Evolutionary conservation across 371 early-diverging fungal species (phyloP).

Genomic region (Mucor piriformis): DNA sequence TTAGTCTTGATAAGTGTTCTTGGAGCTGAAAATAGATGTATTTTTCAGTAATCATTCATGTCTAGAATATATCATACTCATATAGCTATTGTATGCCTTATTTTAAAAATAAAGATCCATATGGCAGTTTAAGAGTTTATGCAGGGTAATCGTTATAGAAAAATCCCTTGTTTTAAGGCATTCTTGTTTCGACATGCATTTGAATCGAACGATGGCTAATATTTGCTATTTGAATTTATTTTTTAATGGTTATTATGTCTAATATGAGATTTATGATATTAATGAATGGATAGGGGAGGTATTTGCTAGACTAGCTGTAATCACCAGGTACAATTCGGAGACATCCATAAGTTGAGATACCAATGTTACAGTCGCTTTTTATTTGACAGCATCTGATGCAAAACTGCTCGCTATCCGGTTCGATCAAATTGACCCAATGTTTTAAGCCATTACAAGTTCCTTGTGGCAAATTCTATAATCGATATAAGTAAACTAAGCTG

Average conservation of each 20-base stretch:
- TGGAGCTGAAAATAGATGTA: slow-evolving; percentile 17
- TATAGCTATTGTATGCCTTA: too few relatives aligned
- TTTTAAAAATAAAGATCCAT: too few relatives aligned
- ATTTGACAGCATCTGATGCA: slow-evolving; percentile 38
- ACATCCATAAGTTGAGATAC: slow-evolving; percentile 24
- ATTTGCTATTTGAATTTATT: not conserved
- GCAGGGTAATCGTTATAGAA: not conserved
- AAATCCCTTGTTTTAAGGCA: too few relatives aligned
- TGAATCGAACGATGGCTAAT: too few relatives aligned
- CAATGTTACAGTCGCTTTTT: slow-evolving; percentile 21
- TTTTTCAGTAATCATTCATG: not conserved
- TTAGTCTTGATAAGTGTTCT: slow-evolving; percentile 50
- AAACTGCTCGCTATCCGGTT: slow-evolving; percentile 38
- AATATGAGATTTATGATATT: not conserved
- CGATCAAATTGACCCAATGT: slow-evolving; percentile 46
- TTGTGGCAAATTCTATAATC: slow-evolving; percentile 19
- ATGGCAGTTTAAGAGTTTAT: too few relatives aligned
- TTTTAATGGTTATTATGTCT: not conserved
- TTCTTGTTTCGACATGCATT: too few relatives aligned
- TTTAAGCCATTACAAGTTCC: slow-evolving; percentile 41
- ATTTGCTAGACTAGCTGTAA: slow-evolving; percentile 8
- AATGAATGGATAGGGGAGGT: not conserved
- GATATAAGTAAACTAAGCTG: not conserved
- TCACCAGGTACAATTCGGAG: slow-evolving; percentile 25
- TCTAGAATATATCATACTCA: too few relatives aligned